phyloP scores from a whole-genome alignment of 1,139 yeast species.

The Entelexis paramagnoliae region DNA sequence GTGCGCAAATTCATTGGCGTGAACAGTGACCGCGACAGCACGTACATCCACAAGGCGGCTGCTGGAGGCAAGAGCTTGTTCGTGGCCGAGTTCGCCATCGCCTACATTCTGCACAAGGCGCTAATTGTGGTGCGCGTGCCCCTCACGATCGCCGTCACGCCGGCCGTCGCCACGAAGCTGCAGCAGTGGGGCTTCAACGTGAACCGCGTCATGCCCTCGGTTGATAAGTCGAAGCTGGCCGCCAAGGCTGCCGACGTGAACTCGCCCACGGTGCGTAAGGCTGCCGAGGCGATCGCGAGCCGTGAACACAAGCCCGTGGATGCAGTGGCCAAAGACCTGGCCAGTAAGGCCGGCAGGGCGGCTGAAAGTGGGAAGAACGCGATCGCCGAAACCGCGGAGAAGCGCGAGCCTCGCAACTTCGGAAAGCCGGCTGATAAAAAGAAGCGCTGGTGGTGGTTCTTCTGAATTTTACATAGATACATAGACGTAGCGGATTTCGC shows the following conservation, averaged over 20 bases:
- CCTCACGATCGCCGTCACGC: slow-evolving; percentile 85
- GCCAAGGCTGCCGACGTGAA: slow-evolving; percentile 7
- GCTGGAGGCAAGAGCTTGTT: slow-evolving; percentile 34
- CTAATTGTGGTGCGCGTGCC: slow-evolving; percentile 72
- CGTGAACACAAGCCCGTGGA: slow-evolving; percentile 2
- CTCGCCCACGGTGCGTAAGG: slow-evolving; percentile 13
- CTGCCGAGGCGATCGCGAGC: slow-evolving; percentile 7
- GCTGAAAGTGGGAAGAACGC: neutral
- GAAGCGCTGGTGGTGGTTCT: slow-evolving; percentile 14
- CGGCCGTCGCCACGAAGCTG: slow-evolving; percentile 55
- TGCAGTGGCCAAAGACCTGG: slow-evolving; percentile 6
- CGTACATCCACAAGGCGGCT: slow-evolving; percentile 26
- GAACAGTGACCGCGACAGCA: slow-evolving; percentile 26
- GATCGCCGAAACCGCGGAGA: neutral
- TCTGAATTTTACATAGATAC: neutral
- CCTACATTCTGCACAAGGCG: slow-evolving; percentile 88
- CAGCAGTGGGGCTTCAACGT: slow-evolving; percentile 74
- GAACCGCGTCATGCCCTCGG: slow-evolving; percentile 37
- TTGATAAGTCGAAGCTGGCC: slow-evolving; percentile 22
- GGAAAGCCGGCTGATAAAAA: slow-evolving; percentile 6
- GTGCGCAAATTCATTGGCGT: slow-evolving; percentile 39
- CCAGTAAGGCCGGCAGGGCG: slow-evolving; percentile 1
- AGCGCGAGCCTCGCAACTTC: slow-evolving; percentile 1
- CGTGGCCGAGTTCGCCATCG: slow-evolving; percentile 70
- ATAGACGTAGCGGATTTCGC: neutral